Evolutionary conservation across 306 rosid genomes (phyloP), one percentile per base, ranked within the genome.

Genomic region (Delonix regia): DNA sequence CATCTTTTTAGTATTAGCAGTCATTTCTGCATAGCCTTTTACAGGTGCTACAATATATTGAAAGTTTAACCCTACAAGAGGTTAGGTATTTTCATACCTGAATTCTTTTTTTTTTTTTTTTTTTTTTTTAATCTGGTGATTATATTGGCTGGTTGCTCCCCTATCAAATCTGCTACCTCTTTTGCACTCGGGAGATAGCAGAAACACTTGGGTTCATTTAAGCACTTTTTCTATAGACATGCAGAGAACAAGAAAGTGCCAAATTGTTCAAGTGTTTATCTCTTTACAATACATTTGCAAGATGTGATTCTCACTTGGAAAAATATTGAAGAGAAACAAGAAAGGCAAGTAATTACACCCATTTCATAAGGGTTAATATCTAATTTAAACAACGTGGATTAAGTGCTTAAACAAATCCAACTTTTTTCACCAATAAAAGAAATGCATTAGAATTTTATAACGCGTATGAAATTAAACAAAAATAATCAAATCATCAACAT

Each of bases 361-460:
- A 14, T 59, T 27, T 59, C 21, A 59, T 28, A 12, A 28, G 19
- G 21, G 28, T 25, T 57, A 27, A 60, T 60, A 15, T 60, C 22
- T 27, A 14, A 6, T 27, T 6, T 13, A 12, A 12, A 12, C 64
- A 5, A 57, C 4, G 19, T 6, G 1, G 9, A 57, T 27, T 6
- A 27, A 22, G 7, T 55, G 16, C 7, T 55, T 73, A 69, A 78
- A 69, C 81, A 81, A 73, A 60, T 36, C 55, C 28, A 0, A 27
- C 56, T 53, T 79, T 78, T 81, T 80, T 81, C 78, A 77, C 78
- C 81, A 78, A 59, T 53, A 85, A 41, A 24, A 77, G 42, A 76
- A 84, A 80, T 42, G 51, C 61, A 64, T 66, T 71, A 28, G 57
- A 47, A 66, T 30, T 74, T 18, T 30, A 42, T 55, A 44, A 33